A percentile compares a stretch with the other conserved stretches of the same genome.
Evolutionary conservation across 2,329 filamentous ascomycete genomes (phyloP).

Genomic region (Hymenoscyphus infarciens): DNA sequence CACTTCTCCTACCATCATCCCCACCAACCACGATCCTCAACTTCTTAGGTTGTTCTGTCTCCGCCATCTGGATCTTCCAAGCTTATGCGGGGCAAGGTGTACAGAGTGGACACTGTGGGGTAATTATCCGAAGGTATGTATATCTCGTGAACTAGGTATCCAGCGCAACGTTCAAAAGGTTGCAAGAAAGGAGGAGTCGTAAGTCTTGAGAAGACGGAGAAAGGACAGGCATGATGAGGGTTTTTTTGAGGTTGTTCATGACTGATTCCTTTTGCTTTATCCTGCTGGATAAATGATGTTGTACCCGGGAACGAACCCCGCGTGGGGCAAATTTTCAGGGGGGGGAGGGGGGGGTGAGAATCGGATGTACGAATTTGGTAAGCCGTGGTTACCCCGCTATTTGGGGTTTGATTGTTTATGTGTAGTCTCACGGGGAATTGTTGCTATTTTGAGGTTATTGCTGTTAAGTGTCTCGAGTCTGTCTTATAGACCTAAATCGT

Average conservation of each 20-base stretch:
- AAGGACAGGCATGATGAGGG: too few species aligned
- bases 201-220: too few species aligned
- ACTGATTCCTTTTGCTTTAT: too few species aligned
- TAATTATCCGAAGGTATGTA: background rate
- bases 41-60: conserved; percentile 9
- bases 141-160: background rate
- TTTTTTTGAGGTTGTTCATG: too few species aligned
- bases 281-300: background rate
- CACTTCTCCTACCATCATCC: conserved; percentile 39
- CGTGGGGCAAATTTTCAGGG: background rate
- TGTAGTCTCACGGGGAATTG: too few species aligned
- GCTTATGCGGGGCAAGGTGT: background rate
- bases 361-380: too few species aligned
- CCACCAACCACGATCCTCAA: conserved; percentile 60
- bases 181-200: too few species aligned
- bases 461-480: too few species aligned
- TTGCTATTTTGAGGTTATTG: too few species aligned
- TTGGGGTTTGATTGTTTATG: too few species aligned
- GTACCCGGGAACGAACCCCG: background rate
- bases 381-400: too few species aligned
- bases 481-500: background rate
- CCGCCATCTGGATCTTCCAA: conserved; percentile 14
- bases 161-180: background rate
- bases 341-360: too few species aligned
- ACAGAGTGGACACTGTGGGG: background rate